These are phyloP conservation scores for Farysia itapuensis DNA, from an alignment of 1,284 basidiomycete species.

Conservation along the genomic window DNA sequence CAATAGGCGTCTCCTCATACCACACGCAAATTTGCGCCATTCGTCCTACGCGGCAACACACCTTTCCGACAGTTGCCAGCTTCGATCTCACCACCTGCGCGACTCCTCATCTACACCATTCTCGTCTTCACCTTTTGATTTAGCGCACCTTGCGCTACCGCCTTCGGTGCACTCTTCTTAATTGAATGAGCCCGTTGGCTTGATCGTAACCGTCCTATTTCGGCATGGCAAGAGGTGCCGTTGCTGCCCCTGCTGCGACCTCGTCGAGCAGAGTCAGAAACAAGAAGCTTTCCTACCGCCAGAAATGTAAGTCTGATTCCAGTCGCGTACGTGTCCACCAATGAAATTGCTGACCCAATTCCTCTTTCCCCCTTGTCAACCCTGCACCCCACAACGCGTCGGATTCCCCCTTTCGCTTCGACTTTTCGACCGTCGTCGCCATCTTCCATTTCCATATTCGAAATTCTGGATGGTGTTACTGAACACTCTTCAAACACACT, in stretches of 20 bases:
- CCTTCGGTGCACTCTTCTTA: slow-evolving; percentile 12
- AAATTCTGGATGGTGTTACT: neutral
- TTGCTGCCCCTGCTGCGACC: slow-evolving; percentile 38
- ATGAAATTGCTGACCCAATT: neutral
- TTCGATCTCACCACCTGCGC: no score
- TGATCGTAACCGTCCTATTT: slow-evolving; percentile 24
- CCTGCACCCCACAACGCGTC: neutral
- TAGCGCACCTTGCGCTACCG: no score
- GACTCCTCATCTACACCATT: no score
- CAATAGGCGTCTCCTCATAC: no score
- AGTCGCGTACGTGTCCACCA: neutral
- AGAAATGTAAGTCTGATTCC: slow-evolving; percentile 40
- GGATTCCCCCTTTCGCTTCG: no score
- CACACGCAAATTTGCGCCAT: no score
- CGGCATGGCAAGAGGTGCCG: slow-evolving; percentile 42
- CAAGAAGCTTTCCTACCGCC: slow-evolving; percentile 50
- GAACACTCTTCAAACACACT: neutral
- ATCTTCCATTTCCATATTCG: neutral
- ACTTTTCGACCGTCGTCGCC: no score
- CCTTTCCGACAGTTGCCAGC: no score
- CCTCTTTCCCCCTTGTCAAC: neutral
- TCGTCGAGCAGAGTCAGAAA: slow-evolving; percentile 52
- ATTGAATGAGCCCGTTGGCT: slow-evolving; percentile 36
- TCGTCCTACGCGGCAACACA: no score
- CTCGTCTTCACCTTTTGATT: no score